Evolutionary conservation across 129 eudicot species (phyloP).

Genomic region (Kitagawia praeruptora): DNA sequence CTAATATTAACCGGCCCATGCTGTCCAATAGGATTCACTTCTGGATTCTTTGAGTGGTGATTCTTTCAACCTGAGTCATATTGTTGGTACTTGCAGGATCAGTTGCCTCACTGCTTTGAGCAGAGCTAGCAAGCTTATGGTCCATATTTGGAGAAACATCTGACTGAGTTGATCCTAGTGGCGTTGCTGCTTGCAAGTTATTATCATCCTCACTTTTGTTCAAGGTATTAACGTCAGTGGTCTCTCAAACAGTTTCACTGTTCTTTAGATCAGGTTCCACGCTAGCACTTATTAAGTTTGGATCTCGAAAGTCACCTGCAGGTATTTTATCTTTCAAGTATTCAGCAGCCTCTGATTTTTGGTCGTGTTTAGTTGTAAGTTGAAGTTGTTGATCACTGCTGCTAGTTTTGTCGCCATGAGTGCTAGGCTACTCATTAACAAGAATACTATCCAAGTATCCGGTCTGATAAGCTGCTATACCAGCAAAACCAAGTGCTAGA

Average conservation of each 20-base stretch:
- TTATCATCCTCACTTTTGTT: slow-evolving; percentile 31
- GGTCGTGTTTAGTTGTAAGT: slow-evolving; percentile 11
- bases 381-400: slow-evolving; percentile 16
- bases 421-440: slow-evolving; percentile 27
- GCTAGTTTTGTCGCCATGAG: slow-evolving; percentile 2
- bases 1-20: slow-evolving; percentile 28
- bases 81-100: slow-evolving; percentile 25
- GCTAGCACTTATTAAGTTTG: slow-evolving; percentile 25
- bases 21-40: slow-evolving; percentile 29
- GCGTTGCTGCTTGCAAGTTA: slow-evolving; percentile 24
- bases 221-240: slow-evolving; percentile 19
- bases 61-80: slow-evolving; percentile 21
- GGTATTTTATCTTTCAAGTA: slow-evolving; percentile 15
- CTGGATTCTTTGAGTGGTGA: slow-evolving; percentile 26
- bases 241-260: slow-evolving; percentile 24
- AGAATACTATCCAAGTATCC: slow-evolving; percentile 49
- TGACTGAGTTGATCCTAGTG: slow-evolving; percentile 10
- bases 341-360: slow-evolving; percentile 19
- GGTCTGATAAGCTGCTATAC: slow-evolving; percentile 48
- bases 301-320: slow-evolving; percentile 23
- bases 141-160: slow-evolving; percentile 20
- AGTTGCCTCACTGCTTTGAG: slow-evolving; percentile 23
- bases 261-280: slow-evolving; percentile 29
- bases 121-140: slow-evolving; percentile 19
- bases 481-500: slow-evolving; percentile 61